A percentile compares a stretch with the other conserved stretches of the same genome.
Conservation (phyloP, 176 grass and related monocot species). For the Microstegium vimineum region DNA sequence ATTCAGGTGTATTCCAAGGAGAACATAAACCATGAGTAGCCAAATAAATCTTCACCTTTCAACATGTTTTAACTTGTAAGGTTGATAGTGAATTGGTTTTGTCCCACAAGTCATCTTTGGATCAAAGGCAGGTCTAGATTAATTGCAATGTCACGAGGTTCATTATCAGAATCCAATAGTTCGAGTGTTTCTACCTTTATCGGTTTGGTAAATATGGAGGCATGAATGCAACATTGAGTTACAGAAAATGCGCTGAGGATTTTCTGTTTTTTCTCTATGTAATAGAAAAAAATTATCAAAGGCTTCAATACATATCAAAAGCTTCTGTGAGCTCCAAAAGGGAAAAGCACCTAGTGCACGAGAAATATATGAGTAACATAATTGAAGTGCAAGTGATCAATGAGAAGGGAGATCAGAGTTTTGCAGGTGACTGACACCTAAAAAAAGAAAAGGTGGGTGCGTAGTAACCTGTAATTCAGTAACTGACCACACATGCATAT, state of each 20-base stretch:
- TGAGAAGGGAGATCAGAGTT: background rate
- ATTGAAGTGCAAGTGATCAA: background rate
- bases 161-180: background rate
- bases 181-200: background rate
- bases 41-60: background rate
- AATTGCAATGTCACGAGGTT: background rate
- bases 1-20: background rate
- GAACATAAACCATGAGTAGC: conserved; percentile 4
- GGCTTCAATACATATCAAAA: background rate
- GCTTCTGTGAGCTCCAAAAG: background rate
- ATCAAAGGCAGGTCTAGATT: background rate
- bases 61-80: background rate
- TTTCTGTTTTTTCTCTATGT: background rate
- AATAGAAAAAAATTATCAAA: background rate
- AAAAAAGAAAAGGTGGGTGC: background rate
- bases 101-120: background rate
- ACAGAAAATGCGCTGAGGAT: background rate
- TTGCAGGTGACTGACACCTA: background rate
- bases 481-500: background rate
- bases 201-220: background rate
- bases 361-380: background rate
- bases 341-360: background rate
- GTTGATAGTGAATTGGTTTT: background rate
- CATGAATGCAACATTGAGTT: background rate
- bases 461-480: background rate